Evolutionary conservation across 2,329 filamentous ascomycete genomes (phyloP).

Genomic region (Aspergillus tamarii): DNA sequence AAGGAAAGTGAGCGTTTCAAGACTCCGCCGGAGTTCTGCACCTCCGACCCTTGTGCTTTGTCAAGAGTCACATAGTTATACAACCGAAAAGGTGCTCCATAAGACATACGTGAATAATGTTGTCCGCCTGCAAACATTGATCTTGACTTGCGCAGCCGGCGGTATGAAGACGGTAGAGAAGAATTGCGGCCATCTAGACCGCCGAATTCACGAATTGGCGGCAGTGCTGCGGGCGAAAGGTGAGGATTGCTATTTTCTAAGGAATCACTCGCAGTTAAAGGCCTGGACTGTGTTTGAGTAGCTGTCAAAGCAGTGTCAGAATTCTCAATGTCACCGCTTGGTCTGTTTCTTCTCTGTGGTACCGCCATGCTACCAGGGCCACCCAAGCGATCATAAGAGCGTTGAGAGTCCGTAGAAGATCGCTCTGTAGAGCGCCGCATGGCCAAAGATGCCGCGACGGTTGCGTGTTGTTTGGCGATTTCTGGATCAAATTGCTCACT

Average conservation of each 20-base stretch:
- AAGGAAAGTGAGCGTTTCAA: constrained; percentile 50
- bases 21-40: constrained; percentile 25
- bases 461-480: constrained; percentile 38
- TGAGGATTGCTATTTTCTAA: constrained; percentile 5
- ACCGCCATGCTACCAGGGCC: constrained; percentile 31
- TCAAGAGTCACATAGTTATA: constrained; percentile 12
- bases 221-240: constrained; percentile 25
- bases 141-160: constrained; percentile 49
- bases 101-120: constrained; percentile 27
- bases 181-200: constrained; percentile 41
- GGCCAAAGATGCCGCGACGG: constrained; percentile 46
- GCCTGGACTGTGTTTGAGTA: constrained; percentile 6
- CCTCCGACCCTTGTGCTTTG: constrained; percentile 2
- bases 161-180: constrained; percentile 51
- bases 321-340: constrained; percentile 18
- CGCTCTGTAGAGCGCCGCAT: constrained; percentile 43
- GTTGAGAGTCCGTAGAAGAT: constrained; percentile 29
- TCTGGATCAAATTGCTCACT: constrained; percentile 35
- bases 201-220: constrained; percentile 35
- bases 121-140: constrained; percentile 52
- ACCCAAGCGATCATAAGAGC: constrained; percentile 34
- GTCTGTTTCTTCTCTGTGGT: constrained; percentile 28
- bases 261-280: constrained; percentile 6
- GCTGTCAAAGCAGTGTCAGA: constrained; percentile 17
- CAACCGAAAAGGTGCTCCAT: constrained; percentile 18